Percentiles rank a stretch among this genome's conserved stretches.
These are phyloP conservation scores for Fonsecaea pedrosoi DNA, from an alignment of 2,329 filamentous ascomycete species.

Conservation along the genomic window DNA sequence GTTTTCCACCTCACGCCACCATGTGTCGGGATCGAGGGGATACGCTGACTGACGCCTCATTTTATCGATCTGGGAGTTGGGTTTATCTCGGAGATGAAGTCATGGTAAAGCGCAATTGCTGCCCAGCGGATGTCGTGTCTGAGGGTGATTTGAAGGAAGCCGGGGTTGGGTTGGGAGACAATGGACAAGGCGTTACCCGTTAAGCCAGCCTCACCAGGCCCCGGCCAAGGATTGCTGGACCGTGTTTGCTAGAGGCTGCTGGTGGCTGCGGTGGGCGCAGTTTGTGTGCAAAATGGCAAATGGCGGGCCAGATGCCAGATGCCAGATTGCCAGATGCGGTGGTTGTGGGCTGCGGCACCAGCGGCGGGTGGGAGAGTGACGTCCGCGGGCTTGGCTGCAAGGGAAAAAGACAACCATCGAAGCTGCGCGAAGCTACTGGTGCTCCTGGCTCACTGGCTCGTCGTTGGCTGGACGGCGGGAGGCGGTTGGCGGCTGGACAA, in stretches of 20 bases:
- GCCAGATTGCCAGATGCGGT: no score
- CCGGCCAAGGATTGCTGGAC: no score
- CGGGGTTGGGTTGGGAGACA: conserved; percentile 3
- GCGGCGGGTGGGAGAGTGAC: neutral
- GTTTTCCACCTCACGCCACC: neutral
- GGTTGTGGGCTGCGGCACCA: neutral
- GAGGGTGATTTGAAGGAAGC: conserved; percentile 9
- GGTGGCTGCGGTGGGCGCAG: neutral
- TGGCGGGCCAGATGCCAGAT: no score
- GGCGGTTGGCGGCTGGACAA: no score
- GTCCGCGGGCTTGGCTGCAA: conserved; percentile 3
- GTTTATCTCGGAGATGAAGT: neutral
- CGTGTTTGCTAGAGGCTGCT: neutral
- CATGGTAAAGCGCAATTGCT: neutral
- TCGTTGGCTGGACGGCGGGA: neutral
- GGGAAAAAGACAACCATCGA: conserved; percentile 12
- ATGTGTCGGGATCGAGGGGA: neutral
- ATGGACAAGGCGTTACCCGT: neutral
- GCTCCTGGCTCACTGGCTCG: neutral
- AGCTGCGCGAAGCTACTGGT: conserved; percentile 21
- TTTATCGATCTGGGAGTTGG: neutral
- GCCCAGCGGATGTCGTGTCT: conserved; percentile 4
- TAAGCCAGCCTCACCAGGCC: neutral
- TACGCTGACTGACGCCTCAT: neutral
- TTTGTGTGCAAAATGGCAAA: no score